These are phyloP conservation scores for Solanum ossicruentum DNA, from an alignment of 257 asterid genomes.

Conservation along the genomic window DNA sequence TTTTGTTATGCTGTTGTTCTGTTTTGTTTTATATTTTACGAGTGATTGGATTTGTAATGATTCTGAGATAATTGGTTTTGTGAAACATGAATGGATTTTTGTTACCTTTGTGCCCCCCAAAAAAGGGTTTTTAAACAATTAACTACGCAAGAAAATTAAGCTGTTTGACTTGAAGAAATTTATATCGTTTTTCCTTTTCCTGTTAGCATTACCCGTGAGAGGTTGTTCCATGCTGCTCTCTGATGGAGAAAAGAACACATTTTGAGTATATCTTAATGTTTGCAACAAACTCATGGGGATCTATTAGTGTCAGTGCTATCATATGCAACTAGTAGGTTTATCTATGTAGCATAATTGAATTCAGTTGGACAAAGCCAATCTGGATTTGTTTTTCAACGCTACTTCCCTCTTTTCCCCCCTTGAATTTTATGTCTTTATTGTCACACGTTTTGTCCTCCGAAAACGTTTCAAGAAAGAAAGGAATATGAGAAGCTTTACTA, in stretches of 20 bases:
- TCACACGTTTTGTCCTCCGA: not conserved
- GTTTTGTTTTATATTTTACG: not conserved
- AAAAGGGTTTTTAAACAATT: not conserved
- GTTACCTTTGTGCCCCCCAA: no score
- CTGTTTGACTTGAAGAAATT: not conserved
- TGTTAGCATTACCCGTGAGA: not conserved
- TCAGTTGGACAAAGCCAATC: not conserved
- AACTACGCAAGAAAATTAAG: not conserved
- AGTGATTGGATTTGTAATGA: not conserved
- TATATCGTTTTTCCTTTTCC: not conserved
- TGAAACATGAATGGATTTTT: not conserved
- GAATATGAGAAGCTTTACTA: not conserved
- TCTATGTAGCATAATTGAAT: not conserved
- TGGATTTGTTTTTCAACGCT: not conserved
- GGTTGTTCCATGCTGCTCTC: not conserved
- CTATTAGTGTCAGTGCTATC: not conserved
- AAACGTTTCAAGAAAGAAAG: not conserved
- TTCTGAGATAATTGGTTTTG: not conserved
- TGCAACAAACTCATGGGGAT: not conserved
- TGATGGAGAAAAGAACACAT: not conserved
- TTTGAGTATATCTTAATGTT: not conserved
- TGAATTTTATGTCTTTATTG: not conserved
- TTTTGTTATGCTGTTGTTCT: not conserved
- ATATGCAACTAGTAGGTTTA: not conserved
- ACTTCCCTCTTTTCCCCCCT: not conserved